Percentiles rank a stretch among this genome's conserved stretches.
Evolutionary conservation across 1,139 yeast genomes (phyloP).

Genomic region (Scheffersomyces stambukii): DNA sequence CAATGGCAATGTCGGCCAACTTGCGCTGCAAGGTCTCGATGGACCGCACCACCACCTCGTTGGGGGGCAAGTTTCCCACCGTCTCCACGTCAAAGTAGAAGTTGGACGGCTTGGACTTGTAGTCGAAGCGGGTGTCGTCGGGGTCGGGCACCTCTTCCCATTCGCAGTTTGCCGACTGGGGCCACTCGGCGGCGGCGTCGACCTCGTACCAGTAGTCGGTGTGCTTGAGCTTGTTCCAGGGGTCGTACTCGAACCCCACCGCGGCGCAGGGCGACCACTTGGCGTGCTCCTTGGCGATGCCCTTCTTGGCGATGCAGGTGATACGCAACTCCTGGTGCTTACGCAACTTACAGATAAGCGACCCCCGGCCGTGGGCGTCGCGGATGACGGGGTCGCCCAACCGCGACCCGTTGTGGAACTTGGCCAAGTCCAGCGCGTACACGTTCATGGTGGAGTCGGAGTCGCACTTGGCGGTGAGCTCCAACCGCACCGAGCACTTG

Average conservation of each 20-base stretch:
- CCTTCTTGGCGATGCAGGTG: conserved; percentile 94
- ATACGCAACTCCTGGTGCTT: conserved; percentile 88
- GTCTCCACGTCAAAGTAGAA: conserved; percentile 91
- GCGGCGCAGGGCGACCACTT: conserved; percentile 98
- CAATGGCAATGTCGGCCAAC: conserved; percentile 84
- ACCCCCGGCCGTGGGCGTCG: conserved; percentile 77
- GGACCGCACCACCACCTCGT: conserved; percentile 82
- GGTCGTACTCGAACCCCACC: conserved; percentile 97
- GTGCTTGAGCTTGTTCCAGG: conserved; percentile 96
- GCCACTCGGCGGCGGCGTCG: conserved; percentile 90
- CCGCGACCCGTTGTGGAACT: conserved; percentile 37
- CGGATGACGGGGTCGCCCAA: conserved; percentile 83
- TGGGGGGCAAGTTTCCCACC: conserved; percentile 83
- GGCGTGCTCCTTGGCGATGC: conserved; percentile 97
- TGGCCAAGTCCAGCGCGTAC: conserved; percentile 79
- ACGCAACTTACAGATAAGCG: conserved; percentile 83
- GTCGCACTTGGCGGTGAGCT: conserved; percentile 83
- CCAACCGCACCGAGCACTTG: conserved; percentile 85
- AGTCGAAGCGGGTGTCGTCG: conserved; percentile 84
- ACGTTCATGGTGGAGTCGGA: conserved; percentile 86
- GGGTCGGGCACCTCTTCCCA: conserved; percentile 96
- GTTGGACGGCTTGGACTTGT: conserved; percentile 71
- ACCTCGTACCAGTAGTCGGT: conserved; percentile 97
- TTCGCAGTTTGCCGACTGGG: conserved; percentile 78
- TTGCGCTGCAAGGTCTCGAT: conserved; percentile 83